A percentile compares a stretch with the other conserved stretches of the same genome.
These are phyloP conservation scores for Calocybe gambosa DNA, from an alignment of 1,284 basidiomycete species.

Conservation along the genomic window DNA sequence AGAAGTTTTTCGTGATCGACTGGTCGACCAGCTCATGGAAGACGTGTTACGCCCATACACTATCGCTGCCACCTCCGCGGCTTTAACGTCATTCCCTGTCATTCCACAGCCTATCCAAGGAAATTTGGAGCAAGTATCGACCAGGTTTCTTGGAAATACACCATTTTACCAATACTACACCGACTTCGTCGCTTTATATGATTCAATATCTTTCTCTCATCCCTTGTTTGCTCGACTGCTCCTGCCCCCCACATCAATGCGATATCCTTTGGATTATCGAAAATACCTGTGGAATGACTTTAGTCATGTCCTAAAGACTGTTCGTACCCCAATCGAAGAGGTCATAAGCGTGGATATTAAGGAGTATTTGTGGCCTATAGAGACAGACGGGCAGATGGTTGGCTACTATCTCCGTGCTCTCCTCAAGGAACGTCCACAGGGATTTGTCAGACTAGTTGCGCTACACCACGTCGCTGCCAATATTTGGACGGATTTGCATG, in stretches of 20 bases:
- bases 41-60: slow-evolving; percentile 55
- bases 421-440: slow-evolving; percentile 40
- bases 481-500: slow-evolving; percentile 63
- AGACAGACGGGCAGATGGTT: slow-evolving; percentile 63
- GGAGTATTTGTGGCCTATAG: slow-evolving; percentile 70
- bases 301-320: slow-evolving; percentile 52
- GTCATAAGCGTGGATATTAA: slow-evolving; percentile 43
- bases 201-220: slow-evolving; percentile 86
- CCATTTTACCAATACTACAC: slow-evolving; percentile 96
- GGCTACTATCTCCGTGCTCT: slow-evolving; percentile 52
- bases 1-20: slow-evolving; percentile 67
- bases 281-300: slow-evolving; percentile 82
- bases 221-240: slow-evolving; percentile 71
- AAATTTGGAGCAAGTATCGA: slow-evolving; percentile 55
- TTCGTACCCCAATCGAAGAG: slow-evolving; percentile 42
- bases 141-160: slow-evolving; percentile 60
- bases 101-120: slow-evolving; percentile 16
- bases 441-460: slow-evolving; percentile 68
- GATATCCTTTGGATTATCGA: slow-evolving; percentile 81
- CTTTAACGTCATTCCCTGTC: slow-evolving; percentile 15
- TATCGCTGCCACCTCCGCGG: slow-evolving; percentile 20
- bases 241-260: slow-evolving; percentile 71
- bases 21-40: slow-evolving; percentile 55
- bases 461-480: slow-evolving; percentile 75
- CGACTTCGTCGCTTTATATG: slow-evolving; percentile 86